These are phyloP conservation scores for Cajanus cajan DNA, from an alignment of 306 rosid species.

Conservation along the genomic window DNA sequence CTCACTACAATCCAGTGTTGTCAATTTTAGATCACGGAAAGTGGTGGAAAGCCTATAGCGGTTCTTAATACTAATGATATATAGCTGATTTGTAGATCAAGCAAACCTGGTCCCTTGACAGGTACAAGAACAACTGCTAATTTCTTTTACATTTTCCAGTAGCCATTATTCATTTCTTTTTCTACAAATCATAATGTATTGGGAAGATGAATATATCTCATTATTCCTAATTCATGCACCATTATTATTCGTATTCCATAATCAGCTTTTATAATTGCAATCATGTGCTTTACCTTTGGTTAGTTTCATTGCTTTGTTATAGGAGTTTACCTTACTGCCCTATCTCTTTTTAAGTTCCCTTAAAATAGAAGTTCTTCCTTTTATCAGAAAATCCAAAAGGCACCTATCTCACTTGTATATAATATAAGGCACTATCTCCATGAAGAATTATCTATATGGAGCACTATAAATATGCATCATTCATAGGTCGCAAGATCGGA, in stretches of 20 bases:
- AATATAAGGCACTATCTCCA: constrained; percentile 6
- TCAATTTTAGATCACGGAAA: too few relatives aligned
- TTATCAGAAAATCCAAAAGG: not conserved
- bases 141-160: not conserved
- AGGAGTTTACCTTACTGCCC: not conserved
- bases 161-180: not conserved
- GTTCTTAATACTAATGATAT: not conserved
- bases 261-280: not conserved
- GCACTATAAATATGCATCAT: not conserved
- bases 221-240: not conserved
- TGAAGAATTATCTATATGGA: not conserved
- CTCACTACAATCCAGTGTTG: too few relatives aligned
- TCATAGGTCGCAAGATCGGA: too few relatives aligned
- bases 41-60: too few relatives aligned
- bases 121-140: not conserved
- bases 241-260: not conserved
- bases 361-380: constrained; percentile 15
- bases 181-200: not conserved
- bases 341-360: not conserved
- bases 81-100: not conserved
- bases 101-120: not conserved
- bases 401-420: not conserved
- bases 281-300: not conserved
- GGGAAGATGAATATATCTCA: not conserved
- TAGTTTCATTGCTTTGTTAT: constrained; percentile 1